These are phyloP conservation scores for Botrytis fragariae DNA, from an alignment of 2,329 filamentous ascomycete genomes.

Conservation along the genomic window DNA sequence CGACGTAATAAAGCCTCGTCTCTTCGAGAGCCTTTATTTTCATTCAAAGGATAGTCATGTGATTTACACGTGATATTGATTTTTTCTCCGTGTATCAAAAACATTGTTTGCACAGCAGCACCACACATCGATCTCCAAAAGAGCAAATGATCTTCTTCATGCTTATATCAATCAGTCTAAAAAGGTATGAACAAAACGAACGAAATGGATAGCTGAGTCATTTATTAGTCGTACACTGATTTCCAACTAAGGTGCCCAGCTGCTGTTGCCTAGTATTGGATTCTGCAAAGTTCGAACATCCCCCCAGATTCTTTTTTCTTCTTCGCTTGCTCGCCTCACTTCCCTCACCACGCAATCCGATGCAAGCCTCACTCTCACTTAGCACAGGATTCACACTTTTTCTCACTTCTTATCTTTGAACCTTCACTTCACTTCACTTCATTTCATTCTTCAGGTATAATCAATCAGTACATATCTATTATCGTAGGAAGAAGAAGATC, in stretches of 20 bases:
- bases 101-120: neutral
- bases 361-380: conserved; percentile 9
- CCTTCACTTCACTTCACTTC: neutral
- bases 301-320: neutral
- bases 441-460: neutral
- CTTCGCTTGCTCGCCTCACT: conserved; percentile 21
- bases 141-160: neutral
- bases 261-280: neutral
- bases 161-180: neutral
- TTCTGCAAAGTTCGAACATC: neutral
- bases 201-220: neutral
- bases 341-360: neutral
- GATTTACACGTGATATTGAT: neutral
- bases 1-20: neutral
- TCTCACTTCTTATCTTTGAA: neutral
- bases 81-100: neutral
- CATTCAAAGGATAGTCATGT: neutral
- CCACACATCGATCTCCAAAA: neutral
- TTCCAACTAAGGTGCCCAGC: neutral
- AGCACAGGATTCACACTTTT: neutral
- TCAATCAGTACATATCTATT: neutral
- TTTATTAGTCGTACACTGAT: neutral
- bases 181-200: neutral
- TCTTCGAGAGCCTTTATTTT: neutral
- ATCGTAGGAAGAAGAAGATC: neutral